phyloP scores from a whole-genome alignment of 2,329 filamentous ascomycete species.

The Akanthomyces lecanii region DNA sequence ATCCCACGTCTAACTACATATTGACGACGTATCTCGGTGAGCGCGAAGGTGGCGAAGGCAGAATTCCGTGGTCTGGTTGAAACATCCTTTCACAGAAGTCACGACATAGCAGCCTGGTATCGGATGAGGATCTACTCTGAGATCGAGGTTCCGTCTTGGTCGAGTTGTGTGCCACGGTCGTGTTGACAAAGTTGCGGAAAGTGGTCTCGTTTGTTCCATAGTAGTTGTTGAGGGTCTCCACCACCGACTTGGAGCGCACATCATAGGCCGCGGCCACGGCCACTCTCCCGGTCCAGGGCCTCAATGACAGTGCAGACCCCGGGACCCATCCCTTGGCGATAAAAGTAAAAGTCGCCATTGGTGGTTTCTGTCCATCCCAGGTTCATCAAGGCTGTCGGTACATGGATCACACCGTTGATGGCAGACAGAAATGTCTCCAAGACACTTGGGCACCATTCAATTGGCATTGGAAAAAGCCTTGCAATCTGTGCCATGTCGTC shows the following conservation, averaged over 20 bases:
- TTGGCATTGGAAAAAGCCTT: constrained; percentile 10
- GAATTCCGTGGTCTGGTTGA: too few relatives aligned
- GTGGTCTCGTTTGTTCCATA: constrained; percentile 11
- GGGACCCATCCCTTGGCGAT: constrained; percentile 19
- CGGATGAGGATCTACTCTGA: too few relatives aligned
- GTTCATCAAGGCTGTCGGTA: constrained; percentile 18
- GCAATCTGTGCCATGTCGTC: not conserved
- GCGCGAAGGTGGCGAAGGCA: too few relatives aligned
- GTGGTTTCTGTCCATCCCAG: constrained; percentile 20
- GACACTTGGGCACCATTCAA: constrained; percentile 16
- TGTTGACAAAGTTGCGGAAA: constrained; percentile 15
- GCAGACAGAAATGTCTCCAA: constrained; percentile 18
- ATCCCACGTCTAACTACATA: too few relatives aligned
- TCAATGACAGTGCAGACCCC: constrained; percentile 19
- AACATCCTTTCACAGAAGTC: too few relatives aligned
- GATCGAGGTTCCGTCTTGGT: not conserved
- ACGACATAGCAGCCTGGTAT: too few relatives aligned
- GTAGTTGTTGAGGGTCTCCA: constrained; percentile 2
- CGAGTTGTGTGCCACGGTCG: constrained; percentile 16
- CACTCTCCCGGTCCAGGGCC: constrained; percentile 10
- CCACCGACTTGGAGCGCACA: not conserved
- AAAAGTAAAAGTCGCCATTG: constrained; percentile 19
- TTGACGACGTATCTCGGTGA: too few relatives aligned
- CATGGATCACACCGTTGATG: constrained; percentile 19
- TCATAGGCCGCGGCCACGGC: constrained; percentile 13